A percentile compares a stretch with the other conserved stretches of the same genome.
Conservation (phyloP, 768 basidiomycete genomes). For the Porpolomopsis calyptriformis region DNA sequence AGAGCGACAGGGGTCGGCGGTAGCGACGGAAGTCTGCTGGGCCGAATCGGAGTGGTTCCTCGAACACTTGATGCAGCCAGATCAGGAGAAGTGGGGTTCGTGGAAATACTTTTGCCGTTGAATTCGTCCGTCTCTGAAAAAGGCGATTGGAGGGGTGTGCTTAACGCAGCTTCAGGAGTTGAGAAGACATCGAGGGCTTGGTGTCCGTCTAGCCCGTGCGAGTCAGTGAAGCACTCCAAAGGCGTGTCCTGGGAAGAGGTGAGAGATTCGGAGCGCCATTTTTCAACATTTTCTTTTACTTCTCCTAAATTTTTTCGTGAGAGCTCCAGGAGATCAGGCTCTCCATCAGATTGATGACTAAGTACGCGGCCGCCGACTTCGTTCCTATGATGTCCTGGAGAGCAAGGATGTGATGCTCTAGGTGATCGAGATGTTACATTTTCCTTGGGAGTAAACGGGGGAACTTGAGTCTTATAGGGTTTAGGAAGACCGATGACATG, state of each 20-base stretch:
- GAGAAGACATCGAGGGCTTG: slow-evolving; percentile 1
- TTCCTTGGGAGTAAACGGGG: slow-evolving; percentile 16
- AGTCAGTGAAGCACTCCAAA: slow-evolving; percentile 10
- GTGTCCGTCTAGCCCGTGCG: no score
- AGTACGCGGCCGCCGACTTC: slow-evolving; percentile 34
- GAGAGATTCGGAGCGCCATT: slow-evolving; percentile 29
- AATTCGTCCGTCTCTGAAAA: neutral
- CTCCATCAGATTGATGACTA: slow-evolving; percentile 63
- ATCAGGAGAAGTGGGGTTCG: neutral
- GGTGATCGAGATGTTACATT: slow-evolving; percentile 14
- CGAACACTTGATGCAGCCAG: neutral
- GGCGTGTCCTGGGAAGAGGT: slow-evolving; percentile 9
- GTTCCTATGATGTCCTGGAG: slow-evolving; percentile 20
- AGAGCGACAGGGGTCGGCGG: slow-evolving; percentile 22
- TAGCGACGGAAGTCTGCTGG: slow-evolving; percentile 3
- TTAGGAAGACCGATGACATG: slow-evolving; percentile 6
- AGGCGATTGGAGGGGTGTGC: neutral
- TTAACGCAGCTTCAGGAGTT: slow-evolving; percentile 8
- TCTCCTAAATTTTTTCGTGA: slow-evolving; percentile 16
- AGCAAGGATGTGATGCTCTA: slow-evolving; percentile 31
- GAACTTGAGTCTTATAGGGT: slow-evolving; percentile 5
- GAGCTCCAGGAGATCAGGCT: slow-evolving; percentile 29
- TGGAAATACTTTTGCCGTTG: no score
- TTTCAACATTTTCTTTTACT: slow-evolving; percentile 29
- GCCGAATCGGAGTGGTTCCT: neutral